Conservation (phyloP, 495 filamentous ascomycete genomes). For the Xylaria castorea region DNA sequence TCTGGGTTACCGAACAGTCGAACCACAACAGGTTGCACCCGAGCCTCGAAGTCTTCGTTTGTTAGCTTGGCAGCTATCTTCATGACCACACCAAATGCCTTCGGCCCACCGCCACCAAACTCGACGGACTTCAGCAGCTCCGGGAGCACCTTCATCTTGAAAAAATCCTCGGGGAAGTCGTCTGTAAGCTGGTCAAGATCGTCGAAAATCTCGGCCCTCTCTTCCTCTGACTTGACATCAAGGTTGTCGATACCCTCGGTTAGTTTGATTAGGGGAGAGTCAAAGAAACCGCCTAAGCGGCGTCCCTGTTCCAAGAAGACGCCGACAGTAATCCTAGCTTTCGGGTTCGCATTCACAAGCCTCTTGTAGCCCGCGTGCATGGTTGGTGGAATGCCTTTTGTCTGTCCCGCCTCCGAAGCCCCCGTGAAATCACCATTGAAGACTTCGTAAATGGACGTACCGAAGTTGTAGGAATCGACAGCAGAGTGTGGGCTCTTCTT, state of each 20-base stretch:
- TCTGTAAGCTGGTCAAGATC: slow-evolving; percentile 86
- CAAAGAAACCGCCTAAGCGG: slow-evolving; percentile 84
- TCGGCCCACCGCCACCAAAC: slow-evolving; percentile 94
- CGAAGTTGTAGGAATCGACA: slow-evolving; percentile 86
- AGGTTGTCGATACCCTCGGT: slow-evolving; percentile 92
- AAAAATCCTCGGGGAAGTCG: slow-evolving; percentile 96
- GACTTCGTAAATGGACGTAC: slow-evolving; percentile 82
- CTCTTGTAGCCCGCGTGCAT: slow-evolving; percentile 92
- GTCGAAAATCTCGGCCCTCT: slow-evolving; percentile 84
- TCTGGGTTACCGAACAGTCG: slow-evolving; percentile 91
- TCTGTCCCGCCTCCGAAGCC: slow-evolving; percentile 77
- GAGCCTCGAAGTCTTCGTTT: slow-evolving; percentile 85
- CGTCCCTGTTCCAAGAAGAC: slow-evolving; percentile 91
- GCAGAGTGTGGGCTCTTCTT: slow-evolving; percentile 83
- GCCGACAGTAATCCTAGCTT: slow-evolving; percentile 79
- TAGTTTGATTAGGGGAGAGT: slow-evolving; percentile 87
- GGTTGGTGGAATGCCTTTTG: slow-evolving; percentile 82
- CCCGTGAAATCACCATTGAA: slow-evolving; percentile 84
- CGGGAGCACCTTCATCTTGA: slow-evolving; percentile 94
- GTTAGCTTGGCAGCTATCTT: slow-evolving; percentile 87
- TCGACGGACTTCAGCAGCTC: slow-evolving; percentile 97
- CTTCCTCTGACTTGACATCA: slow-evolving; percentile 82
- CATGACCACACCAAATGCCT: slow-evolving; percentile 85
- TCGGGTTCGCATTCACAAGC: slow-evolving; percentile 85
- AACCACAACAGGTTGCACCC: slow-evolving; percentile 84